Evolutionary conservation across 805 yeast genomes (phyloP), one percentile per base, ranked within the genome.

Genomic region (Sungouiozyma ichnusensis): DNA sequence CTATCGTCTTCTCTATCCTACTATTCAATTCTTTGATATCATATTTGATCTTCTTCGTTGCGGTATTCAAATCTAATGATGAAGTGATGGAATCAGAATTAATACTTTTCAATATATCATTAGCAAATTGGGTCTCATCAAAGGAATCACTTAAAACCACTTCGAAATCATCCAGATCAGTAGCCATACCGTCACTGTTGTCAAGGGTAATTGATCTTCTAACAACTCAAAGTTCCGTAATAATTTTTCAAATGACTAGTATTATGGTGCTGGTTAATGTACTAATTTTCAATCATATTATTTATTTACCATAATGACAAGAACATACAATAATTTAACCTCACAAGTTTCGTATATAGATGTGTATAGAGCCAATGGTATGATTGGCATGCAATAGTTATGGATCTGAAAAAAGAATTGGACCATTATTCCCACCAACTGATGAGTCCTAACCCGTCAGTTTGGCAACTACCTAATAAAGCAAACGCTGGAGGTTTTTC

Each of bases 391-490:
- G n/a, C n/a, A n/a, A n/a, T n/a, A n/a, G n/a, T n/a, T n/a, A n/a
- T n/a, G n/a, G n/a, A n/a, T n/a, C n/a, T n/a, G n/a, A n/a, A n/a
- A n/a, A n/a, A n/a, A n/a, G n/a, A n/a, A n/a, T n/a, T n/a, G n/a
- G n/a, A n/a, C 15, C 13, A n/a, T 58, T 57, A 79, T 55, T 84
- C 94, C 98, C 98, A 90, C 98, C 98, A 92, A 43, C 88, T 76
- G 34, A 85, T 79, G 52, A 94, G 77, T 3, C 98, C 98, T 94
- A 87, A 85, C 36, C 98, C 98, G 55, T 87, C 96, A 3, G 86
- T 78, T 60, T 87, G 96, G 60, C 97, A 87, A 48, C 95, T 83
- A 15, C 90, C 97, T 20, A 85, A 63, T 20, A 90, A 64, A 8
- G 86, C 85, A 64, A 86, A 88, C 14, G 96, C 86, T 9, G 96